Evolutionary conservation across 192 early-diverging fungal species (phyloP).

Genomic region (Cetraspora pellucida): DNA sequence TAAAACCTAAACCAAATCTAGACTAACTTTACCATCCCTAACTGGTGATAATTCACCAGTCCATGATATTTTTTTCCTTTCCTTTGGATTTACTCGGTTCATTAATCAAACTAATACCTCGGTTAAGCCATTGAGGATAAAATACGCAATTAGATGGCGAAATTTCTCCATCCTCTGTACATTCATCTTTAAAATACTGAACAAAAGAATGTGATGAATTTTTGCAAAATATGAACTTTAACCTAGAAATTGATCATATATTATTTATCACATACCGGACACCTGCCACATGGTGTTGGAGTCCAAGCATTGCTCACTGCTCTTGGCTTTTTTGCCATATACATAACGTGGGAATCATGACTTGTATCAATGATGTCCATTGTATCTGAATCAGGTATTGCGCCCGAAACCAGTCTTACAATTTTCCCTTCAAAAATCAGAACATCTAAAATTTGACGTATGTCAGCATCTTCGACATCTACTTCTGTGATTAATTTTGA

Average conservation of each 20-base stretch:
- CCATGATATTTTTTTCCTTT: not conserved
- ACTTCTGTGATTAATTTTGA: conserved; percentile 16
- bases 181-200: conserved; percentile 24
- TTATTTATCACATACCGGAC: conserved; percentile 60
- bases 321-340: conserved; percentile 44
- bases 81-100: not conserved
- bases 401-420: not conserved
- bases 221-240: not conserved
- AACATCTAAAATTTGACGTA: conserved; percentile 17
- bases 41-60: conserved; percentile 9
- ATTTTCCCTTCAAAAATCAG: conserved; percentile 21
- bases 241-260: not conserved
- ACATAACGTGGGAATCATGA: conserved; percentile 59
- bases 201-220: not conserved
- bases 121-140: conserved; percentile 8
- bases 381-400: not conserved
- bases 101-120: not conserved
- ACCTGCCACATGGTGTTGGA: conserved; percentile 87
- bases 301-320: conserved; percentile 60
- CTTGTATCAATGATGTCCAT: not conserved
- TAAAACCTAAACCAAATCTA: too few species aligned
- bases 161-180: conserved; percentile 21
- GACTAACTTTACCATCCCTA: too few species aligned
- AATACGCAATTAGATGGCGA: conserved; percentile 22
- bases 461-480: conserved; percentile 18